Percentiles rank a stretch among this genome's conserved stretches.
These are phyloP conservation scores for Bertia moriformis DNA, from an alignment of 2,329 filamentous ascomycete species.

Conservation along the genomic window DNA sequence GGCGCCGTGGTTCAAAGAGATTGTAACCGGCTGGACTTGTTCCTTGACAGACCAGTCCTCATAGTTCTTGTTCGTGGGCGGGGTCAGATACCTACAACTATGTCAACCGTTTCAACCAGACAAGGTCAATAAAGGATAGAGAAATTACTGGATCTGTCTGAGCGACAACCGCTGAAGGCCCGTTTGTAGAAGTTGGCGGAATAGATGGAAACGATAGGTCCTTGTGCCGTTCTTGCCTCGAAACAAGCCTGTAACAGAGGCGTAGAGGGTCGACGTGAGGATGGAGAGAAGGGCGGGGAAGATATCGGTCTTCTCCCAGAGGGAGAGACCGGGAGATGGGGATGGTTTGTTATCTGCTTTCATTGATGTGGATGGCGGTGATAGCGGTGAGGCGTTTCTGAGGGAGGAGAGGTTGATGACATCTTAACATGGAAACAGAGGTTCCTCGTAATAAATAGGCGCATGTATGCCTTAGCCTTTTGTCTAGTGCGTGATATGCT, in stretches of 20 bases:
- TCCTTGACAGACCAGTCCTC: neutral
- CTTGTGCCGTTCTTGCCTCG: conserved; percentile 18
- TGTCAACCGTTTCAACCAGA: too few species aligned
- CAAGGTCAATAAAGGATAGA: neutral
- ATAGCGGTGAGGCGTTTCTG: too few species aligned
- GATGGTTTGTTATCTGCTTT: too few species aligned
- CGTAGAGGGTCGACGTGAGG: conserved; percentile 11
- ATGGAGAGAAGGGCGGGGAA: conserved; percentile 11
- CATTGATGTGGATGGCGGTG: too few species aligned
- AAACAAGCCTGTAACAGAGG: conserved; percentile 17
- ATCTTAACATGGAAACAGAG: too few species aligned
- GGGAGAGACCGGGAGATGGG: too few species aligned
- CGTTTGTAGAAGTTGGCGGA: conserved; percentile 8
- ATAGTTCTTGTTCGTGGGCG: neutral
- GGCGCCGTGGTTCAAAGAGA: conserved; percentile 14
- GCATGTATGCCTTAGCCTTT: too few species aligned
- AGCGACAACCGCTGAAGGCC: neutral
- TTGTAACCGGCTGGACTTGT: conserved; percentile 9
- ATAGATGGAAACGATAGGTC: conserved; percentile 17
- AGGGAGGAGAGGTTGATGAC: too few species aligned
- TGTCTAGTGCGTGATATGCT: too few species aligned
- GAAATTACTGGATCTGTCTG: neutral
- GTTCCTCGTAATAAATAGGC: too few species aligned
- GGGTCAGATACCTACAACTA: neutral
- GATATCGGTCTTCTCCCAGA: neutral